Base-by-base conservation (phyloP, 2,329 filamentous ascomycete genomes). In the Paramyrothecium sp. region DNA sequence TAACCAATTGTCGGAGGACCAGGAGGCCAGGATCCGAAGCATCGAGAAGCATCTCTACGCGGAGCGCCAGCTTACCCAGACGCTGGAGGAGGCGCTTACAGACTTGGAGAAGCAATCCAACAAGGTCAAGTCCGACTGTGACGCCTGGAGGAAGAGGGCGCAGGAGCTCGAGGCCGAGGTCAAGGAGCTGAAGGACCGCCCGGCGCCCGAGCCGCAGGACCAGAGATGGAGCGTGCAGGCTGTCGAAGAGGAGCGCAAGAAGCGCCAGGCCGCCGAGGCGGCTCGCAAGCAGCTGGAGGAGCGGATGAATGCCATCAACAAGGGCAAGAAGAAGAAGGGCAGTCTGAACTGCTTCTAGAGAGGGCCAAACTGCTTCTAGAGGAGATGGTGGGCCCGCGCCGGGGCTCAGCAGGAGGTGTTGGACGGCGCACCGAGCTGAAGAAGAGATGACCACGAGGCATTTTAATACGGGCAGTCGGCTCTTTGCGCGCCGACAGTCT, bases 1-100 rank as follows among this genome's bases (percentile, higher is more conserved):
- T 58, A 85, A 88, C 53, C 93, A 97, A 67, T 84, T 96, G 63
- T 86, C 94, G 59, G 94, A 98, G 69, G 95, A 99, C 66, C 93
- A 97, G 72, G 95, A 99, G 71, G 90, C 91, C 48, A 92, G 93
- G 61, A 96, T 99, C 70, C 89, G 90, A 59, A 96, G 92, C 7
- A 96, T 99, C 61, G 94, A 99, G 80, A 98, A 97, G 79, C 92
- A 98, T 70, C 84, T 99, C 22, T 89, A 90, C 63, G 95, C 95
- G 3, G 95, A 99, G 80, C 96, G 96, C 72, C 94, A 98, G 73
- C 87, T 99, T 58, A 99, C 94, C 1, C 89, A 91, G 51, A 98
- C 94, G 2, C 84, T 99, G 44, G 95, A 99, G 73, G 94, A 98
- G 75, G 95, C 95, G 7, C 86, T 99, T 30, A 94, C 92, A 2